Percentiles rank a stretch among this genome's conserved stretches.
phyloP scores from a whole-genome alignment of 1,139 yeast genomes.

The Sugiyamaella neomexicana region DNA sequence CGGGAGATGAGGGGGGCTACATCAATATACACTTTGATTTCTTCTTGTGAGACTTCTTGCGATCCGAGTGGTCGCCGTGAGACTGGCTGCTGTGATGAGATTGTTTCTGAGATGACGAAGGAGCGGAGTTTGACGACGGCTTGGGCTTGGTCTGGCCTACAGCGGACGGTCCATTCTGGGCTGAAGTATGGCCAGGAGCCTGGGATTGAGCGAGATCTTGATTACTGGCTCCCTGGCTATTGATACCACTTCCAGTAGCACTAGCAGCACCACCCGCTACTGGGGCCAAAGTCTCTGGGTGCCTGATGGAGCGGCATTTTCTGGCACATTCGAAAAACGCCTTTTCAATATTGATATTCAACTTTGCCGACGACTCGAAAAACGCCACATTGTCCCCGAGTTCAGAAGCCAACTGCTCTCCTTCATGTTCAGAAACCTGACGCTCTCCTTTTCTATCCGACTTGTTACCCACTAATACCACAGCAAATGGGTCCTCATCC shows the following conservation, averaged over 20 bases:
- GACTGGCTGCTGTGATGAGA: not conserved
- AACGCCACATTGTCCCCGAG: slow-evolving; percentile 73
- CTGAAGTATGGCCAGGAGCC: slow-evolving; percentile 4
- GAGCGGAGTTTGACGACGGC: not conserved
- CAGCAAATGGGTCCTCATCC: slow-evolving; percentile 53
- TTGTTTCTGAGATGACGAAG: not conserved
- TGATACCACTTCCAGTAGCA: too few species aligned
- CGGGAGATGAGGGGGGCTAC: not conserved
- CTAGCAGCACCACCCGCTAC: not conserved
- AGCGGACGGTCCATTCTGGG: not conserved
- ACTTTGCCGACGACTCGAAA: slow-evolving; percentile 89
- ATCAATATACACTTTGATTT: slow-evolving; percentile 10
- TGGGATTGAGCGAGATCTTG: too few species aligned
- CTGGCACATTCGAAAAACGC: slow-evolving; percentile 89
- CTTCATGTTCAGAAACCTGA: slow-evolving; percentile 76
- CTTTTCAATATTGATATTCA: slow-evolving; percentile 84
- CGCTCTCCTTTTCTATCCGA: slow-evolving; percentile 76
- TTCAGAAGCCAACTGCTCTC: slow-evolving; percentile 66
- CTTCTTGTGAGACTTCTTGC: slow-evolving; percentile 9
- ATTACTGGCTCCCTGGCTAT: too few species aligned
- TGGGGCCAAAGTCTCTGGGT: too few species aligned
- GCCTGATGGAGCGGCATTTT: slow-evolving; percentile 54
- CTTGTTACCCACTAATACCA: slow-evolving; percentile 45
- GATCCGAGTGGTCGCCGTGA: not conserved
- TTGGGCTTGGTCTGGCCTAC: not conserved